These are phyloP conservation scores for Fusarium sp. DNA, from an alignment of 2,329 filamentous ascomycete genomes.

Conservation along the genomic window DNA sequence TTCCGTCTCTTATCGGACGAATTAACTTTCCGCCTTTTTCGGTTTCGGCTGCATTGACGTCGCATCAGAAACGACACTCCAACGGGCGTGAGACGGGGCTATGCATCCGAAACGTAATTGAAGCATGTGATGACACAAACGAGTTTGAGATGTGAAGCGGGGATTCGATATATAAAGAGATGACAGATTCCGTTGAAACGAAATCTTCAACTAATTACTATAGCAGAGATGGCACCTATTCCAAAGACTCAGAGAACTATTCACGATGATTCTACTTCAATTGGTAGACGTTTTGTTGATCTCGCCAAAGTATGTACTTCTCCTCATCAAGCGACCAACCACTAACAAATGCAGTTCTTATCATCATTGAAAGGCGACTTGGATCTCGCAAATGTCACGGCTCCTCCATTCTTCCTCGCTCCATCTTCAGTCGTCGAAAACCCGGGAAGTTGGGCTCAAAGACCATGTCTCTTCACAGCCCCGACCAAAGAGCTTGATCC, in stretches of 20 bases:
- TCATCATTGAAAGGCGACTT: conserved; percentile 54
- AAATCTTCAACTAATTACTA: not conserved
- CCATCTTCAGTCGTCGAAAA: conserved; percentile 64
- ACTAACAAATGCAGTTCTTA: conserved; percentile 29
- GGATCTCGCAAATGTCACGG: conserved; percentile 65
- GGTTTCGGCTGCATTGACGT: conserved; percentile 8
- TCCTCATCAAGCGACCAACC: not conserved
- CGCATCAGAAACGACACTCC: not conserved
- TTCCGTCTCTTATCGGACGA: conserved; percentile 11
- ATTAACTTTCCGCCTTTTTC: not conserved
- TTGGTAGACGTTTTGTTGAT: conserved; percentile 33
- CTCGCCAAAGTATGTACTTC: conserved; percentile 28
- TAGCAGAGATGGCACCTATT: conserved; percentile 13
- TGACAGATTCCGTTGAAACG: not conserved
- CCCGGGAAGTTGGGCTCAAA: conserved; percentile 63
- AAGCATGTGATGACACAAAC: conserved; percentile 28
- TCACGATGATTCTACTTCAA: conserved; percentile 34
- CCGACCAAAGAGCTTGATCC: conserved; percentile 59
- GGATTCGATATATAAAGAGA: conserved; percentile 5
- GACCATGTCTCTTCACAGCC: conserved; percentile 61
- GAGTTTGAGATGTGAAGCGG: not conserved
- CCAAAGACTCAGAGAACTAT: conserved; percentile 22
- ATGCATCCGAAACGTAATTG: conserved; percentile 26
- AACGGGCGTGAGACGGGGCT: conserved; percentile 4
- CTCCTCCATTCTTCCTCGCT: conserved; percentile 63